Base-by-base conservation (phyloP, 345 rosid species). In the Isatis tinctoria region DNA sequence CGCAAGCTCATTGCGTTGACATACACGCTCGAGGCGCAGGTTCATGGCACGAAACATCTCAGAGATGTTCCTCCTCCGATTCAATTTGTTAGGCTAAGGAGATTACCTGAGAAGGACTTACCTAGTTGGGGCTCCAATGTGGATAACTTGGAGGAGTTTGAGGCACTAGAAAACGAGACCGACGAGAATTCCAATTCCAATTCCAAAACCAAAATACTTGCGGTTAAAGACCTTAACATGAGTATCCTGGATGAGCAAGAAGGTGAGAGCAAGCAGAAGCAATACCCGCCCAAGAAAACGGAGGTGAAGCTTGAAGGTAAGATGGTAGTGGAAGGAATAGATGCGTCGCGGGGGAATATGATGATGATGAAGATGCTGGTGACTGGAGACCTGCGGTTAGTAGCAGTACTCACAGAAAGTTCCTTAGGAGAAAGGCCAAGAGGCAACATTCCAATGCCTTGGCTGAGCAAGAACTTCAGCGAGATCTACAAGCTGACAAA, bases 321-420 rank as follows among this genome's bases (percentile, higher is more conserved):
- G 85, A 94, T 88, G 91, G 90, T 91, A 63, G 96, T 86, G 0
- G 87, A 84, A 79, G 97, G 98, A 58, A 36, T 94, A 60, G 98
- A 94, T 78, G 98, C 96, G 18, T 94, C 98, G 4, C 87, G 85
- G 57, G 99, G 94, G 4, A 84, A 60, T 41, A 60, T 51, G 54
- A 62, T 74, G 96, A 83, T 35, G 88, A 87, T 70, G 74, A 87
- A 72, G 74, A 85, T 72, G 74, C 76, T 60, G 85, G 84, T 85
- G 92, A 87, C 67, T 95, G 97, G 97, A 78, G 33, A 81, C 98
- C 94, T 73, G 97, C 96, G 28, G 99, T 92, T 20, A 89, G 98
- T 82, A 84, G 92, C 59, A 89, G 98, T 76, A 90, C 99, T 62
- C 97, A 89, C 61, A 82, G 92, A 60, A 95, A 86, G 72, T 92